Conservation (phyloP, 2,329 filamentous ascomycete genomes). For the Colletotrichum australisinense region DNA sequence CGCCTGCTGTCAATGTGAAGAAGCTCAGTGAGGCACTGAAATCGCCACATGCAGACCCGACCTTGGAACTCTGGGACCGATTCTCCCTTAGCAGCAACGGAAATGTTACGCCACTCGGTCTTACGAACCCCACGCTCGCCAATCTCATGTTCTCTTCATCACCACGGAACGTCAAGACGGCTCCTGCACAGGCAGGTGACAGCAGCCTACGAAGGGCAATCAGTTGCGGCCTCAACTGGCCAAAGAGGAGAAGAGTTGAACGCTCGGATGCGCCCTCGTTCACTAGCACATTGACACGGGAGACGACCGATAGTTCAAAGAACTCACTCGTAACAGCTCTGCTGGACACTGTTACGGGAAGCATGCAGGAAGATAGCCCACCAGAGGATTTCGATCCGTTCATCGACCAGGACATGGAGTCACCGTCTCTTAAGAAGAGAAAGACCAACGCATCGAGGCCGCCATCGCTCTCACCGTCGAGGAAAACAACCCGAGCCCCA, state of each 20-base stretch:
- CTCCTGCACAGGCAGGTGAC: conserved; percentile 52
- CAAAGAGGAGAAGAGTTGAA: conserved; percentile 74
- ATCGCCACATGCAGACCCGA: conserved; percentile 78
- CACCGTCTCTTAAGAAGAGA: conserved; percentile 58
- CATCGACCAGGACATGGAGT: conserved; percentile 41
- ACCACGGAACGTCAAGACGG: conserved; percentile 66
- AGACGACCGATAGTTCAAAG: conserved; percentile 64
- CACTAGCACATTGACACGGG: conserved; percentile 48
- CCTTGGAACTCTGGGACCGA: conserved; percentile 81
- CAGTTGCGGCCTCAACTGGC: conserved; percentile 78
- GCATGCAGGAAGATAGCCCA: conserved; percentile 57
- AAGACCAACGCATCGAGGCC: conserved; percentile 14
- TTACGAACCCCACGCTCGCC: conserved; percentile 68
- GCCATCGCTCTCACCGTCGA: conserved; percentile 36
- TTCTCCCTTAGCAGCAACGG: conserved; percentile 67
- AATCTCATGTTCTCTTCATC: conserved; percentile 79
- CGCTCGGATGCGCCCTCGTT: conserved; percentile 51
- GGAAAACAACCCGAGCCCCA: background rate
- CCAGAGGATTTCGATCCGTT: conserved; percentile 42
- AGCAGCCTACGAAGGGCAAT: conserved; percentile 70
- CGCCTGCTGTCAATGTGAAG: conserved; percentile 66
- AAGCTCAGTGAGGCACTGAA: conserved; percentile 69
- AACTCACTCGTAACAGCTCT: conserved; percentile 70
- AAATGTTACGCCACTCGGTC: conserved; percentile 54
- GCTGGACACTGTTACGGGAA: conserved; percentile 71